Evolutionary conservation across 176 grass and related monocot genomes (phyloP).

Genomic region (Avena sativa): DNA sequence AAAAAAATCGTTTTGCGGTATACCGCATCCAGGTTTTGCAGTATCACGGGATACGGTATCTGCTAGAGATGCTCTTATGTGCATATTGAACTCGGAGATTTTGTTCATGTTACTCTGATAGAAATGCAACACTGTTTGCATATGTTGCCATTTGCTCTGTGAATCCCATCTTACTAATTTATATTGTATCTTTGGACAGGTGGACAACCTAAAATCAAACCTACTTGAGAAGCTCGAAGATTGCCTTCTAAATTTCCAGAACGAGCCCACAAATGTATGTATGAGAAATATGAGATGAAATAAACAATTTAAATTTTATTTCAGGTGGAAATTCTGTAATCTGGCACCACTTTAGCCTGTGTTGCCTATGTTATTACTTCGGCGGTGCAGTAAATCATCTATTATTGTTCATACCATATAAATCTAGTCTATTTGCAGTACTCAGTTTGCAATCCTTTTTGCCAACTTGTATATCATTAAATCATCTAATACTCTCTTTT

Average conservation of each 20-base stretch:
- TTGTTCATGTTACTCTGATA: constrained; percentile 22
- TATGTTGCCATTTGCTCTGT: constrained; percentile 24
- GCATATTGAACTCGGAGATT: constrained; percentile 17
- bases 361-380: constrained; percentile 14
- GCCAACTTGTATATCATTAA: constrained; percentile 19
- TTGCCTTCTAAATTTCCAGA: constrained; percentile 78
- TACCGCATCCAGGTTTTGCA: no score
- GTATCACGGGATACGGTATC: no score
- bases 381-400: background rate
- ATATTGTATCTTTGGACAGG: constrained; percentile 55
- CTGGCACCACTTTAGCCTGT: background rate
- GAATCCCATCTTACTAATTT: constrained; percentile 42
- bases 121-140: constrained; percentile 17
- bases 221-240: constrained; percentile 96
- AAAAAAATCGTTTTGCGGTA: no score
- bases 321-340: constrained; percentile 27
- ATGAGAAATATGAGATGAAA: constrained; percentile 41
- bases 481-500: constrained; percentile 17
- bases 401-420: constrained; percentile 5
- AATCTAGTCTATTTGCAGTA: constrained; percentile 17
- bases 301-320: constrained; percentile 25
- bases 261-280: constrained; percentile 68
- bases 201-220: constrained; percentile 89
- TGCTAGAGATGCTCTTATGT: background rate
- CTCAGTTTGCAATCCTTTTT: constrained; percentile 9